Percentiles rank a stretch among this genome's conserved stretches.
These are phyloP conservation scores for Musa schizocarpa DNA, from an alignment of 176 grass and related monocot species.

Conservation along the genomic window DNA sequence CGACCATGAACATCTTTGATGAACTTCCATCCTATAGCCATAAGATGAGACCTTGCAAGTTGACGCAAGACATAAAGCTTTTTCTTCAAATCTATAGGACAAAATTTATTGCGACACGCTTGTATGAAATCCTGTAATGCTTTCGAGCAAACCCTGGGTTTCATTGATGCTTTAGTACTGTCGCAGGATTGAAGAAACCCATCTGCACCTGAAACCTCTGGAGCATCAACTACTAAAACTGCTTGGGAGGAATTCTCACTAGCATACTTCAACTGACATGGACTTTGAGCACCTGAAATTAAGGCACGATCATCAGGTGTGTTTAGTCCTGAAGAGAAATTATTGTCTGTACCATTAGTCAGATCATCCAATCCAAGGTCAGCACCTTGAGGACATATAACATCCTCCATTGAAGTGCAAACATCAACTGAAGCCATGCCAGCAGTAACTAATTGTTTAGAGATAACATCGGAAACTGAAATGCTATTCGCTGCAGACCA, in stretches of 20 bases:
- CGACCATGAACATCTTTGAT: constrained; percentile 22
- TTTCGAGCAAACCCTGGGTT: not conserved
- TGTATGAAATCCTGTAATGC: constrained; percentile 43
- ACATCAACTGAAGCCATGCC: not conserved
- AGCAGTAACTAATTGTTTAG: not conserved
- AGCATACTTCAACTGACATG: not conserved
- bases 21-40: constrained; percentile 44
- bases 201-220: not conserved
- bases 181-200: not conserved
- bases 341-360: not conserved
- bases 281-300: not conserved
- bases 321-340: not conserved
- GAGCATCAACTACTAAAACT: not conserved
- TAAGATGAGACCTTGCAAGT: constrained; percentile 36
- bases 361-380: not conserved
- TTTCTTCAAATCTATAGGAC: constrained; percentile 3
- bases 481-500: constrained; percentile 28
- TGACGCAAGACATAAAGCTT: constrained; percentile 26
- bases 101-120: constrained; percentile 16
- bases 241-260: not conserved
- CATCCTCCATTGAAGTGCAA: not conserved
- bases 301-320: not conserved
- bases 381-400: not conserved
- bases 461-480: constrained; percentile 8
- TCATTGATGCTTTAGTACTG: not conserved